These are phyloP conservation scores for Rhododendron ferrugineum DNA, from an alignment of 148 eudicot species.

Conservation along the genomic window DNA sequence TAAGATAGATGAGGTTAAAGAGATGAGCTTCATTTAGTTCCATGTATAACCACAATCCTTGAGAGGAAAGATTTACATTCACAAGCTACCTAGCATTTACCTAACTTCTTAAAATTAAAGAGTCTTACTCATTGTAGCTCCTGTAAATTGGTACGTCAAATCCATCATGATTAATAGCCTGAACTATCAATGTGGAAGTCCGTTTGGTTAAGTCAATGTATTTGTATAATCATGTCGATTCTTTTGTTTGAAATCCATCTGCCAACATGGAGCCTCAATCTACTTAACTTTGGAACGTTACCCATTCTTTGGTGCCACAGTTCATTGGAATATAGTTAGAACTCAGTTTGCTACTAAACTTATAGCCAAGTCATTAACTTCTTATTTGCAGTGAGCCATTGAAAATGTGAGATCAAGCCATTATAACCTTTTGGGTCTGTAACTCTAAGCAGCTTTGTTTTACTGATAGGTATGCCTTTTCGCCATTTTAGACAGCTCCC, in stretches of 20 bases:
- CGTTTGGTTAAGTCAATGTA: neutral
- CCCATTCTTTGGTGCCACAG: neutral
- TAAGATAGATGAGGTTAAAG: neutral
- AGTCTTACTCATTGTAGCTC: neutral
- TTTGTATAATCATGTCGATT: neutral
- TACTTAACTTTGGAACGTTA: neutral
- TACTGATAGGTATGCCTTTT: neutral
- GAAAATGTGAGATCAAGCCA: neutral
- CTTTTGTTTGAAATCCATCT: neutral
- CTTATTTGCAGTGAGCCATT: neutral
- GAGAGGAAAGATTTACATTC: neutral
- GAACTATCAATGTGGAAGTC: neutral
- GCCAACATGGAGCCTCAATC: neutral
- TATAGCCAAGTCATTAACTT: neutral
- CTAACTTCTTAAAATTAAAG: neutral
- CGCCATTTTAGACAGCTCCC: neutral
- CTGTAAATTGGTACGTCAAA: neutral
- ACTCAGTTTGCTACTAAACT: neutral
- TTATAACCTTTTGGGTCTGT: neutral
- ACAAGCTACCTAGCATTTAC: neutral
- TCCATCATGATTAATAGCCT: neutral
- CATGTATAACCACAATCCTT: neutral
- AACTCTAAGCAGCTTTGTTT: neutral
- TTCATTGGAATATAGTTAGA: neutral
- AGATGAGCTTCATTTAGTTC: neutral